These are phyloP conservation scores for Pestalotiopsis sp. DNA, from an alignment of 2,329 filamentous ascomycete genomes.

Conservation along the genomic window DNA sequence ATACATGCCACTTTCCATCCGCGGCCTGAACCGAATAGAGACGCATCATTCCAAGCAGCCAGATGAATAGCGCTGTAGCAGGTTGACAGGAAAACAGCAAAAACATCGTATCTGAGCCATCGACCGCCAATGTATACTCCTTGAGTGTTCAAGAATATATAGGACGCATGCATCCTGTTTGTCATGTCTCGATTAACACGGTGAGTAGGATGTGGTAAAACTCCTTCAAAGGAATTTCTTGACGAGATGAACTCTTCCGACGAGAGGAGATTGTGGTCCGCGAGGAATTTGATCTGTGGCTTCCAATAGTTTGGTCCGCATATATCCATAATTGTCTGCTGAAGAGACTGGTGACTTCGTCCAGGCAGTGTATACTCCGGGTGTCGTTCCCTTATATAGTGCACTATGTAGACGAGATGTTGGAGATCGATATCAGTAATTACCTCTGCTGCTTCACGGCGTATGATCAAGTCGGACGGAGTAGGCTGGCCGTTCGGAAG, in stretches of 20 bases:
- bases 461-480: not conserved
- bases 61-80: not conserved
- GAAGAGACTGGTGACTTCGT: not conserved
- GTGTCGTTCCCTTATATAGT: not conserved
- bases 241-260: too few relatives aligned
- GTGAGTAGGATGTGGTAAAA: too few relatives aligned
- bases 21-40: not conserved
- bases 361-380: not conserved
- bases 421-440: not conserved
- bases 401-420: not conserved
- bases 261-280: too few relatives aligned
- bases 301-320: not conserved
- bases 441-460: not conserved
- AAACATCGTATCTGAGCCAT: not conserved
- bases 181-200: too few relatives aligned
- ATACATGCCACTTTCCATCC: not conserved
- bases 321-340: not conserved
- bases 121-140: not conserved
- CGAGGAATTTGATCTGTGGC: too few relatives aligned
- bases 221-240: too few relatives aligned
- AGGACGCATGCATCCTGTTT: too few relatives aligned
- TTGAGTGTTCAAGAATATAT: not conserved
- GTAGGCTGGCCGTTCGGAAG: not conserved
- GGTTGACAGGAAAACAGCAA: not conserved
- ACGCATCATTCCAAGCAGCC: not conserved